These are phyloP conservation scores for Jaltomata sinuosa DNA, from an alignment of 257 asterid genomes.

Conservation along the genomic window DNA sequence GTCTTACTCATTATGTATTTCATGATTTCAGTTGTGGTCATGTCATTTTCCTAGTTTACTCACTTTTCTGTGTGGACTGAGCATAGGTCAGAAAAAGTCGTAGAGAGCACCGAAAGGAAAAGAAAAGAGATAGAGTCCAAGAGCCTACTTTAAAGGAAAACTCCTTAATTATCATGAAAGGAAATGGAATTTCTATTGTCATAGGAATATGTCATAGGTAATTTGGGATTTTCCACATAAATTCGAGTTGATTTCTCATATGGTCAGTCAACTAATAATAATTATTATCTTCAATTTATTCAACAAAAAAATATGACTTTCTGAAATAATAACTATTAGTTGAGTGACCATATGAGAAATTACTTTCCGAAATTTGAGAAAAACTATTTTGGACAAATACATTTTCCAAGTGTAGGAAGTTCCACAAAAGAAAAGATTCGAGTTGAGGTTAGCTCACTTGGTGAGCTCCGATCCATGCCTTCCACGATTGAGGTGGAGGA, in stretches of 20 bases:
- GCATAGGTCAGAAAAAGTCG: conserved; percentile 47
- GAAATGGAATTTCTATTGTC: conserved; percentile 26
- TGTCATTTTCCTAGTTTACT: conserved; percentile 40
- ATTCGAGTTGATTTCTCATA: not conserved
- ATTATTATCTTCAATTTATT: not conserved
- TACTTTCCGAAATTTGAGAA: conserved; percentile 44
- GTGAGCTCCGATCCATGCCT: no score
- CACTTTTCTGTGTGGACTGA: conserved; percentile 4
- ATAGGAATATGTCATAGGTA: not conserved
- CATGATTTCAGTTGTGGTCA: conserved; percentile 48
- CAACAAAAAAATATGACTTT: not conserved
- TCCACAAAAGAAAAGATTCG: not conserved
- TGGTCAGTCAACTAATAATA: not conserved
- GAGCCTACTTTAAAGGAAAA: not conserved
- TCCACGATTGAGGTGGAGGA: no score
- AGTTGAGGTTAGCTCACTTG: not conserved
- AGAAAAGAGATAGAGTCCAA: not conserved
- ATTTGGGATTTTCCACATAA: not conserved
- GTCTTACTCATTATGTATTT: not conserved
- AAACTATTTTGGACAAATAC: conserved; percentile 67
- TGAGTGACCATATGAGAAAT: not conserved
- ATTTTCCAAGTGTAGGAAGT: not conserved
- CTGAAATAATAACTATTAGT: not conserved
- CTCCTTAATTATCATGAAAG: conserved; percentile 28
- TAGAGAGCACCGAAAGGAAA: conserved; percentile 35